Evolutionary conservation across 2,329 filamentous ascomycete species (phyloP).

Genomic region (Sphaerulina vaccinii): DNA sequence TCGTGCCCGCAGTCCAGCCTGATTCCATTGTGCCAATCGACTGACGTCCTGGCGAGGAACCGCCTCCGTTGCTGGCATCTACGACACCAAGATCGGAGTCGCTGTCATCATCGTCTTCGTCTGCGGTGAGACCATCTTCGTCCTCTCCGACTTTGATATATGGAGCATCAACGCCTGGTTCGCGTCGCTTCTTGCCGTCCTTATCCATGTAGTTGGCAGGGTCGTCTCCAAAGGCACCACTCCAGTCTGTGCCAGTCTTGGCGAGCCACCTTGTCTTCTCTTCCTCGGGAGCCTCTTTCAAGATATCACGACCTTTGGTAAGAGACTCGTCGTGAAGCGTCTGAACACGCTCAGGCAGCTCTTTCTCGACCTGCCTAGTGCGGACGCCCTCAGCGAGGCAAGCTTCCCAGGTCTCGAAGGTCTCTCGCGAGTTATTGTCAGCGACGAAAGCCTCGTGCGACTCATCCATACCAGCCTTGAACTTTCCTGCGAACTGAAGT

Average conservation of each 20-base stretch:
- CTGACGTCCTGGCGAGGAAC: slow-evolving; percentile 30
- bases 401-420: slow-evolving; percentile 91
- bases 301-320: slow-evolving; percentile 74
- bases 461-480: slow-evolving; percentile 87
- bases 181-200: slow-evolving; percentile 54
- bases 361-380: slow-evolving; percentile 64
- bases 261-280: slow-evolving; percentile 76
- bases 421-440: slow-evolving; percentile 87
- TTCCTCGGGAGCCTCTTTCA: slow-evolving; percentile 68
- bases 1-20: slow-evolving; percentile 37
- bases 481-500: slow-evolving; percentile 74
- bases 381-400: slow-evolving; percentile 86
- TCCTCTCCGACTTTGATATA: slow-evolving; percentile 50
- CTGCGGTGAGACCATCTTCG: slow-evolving; percentile 43
- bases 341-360: slow-evolving; percentile 70
- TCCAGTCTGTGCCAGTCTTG: slow-evolving; percentile 82
- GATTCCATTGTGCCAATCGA: slow-evolving; percentile 34
- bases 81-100: slow-evolving; percentile 56
- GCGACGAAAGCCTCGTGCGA: slow-evolving; percentile 79
- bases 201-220: slow-evolving; percentile 61
- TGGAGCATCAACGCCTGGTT: slow-evolving; percentile 55
- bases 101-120: slow-evolving; percentile 39
- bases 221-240: slow-evolving; percentile 77
- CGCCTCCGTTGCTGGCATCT: slow-evolving; percentile 47
- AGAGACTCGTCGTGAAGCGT: slow-evolving; percentile 79